Base-by-base conservation (phyloP, 192 early-diverging fungal genomes). In the Coemansia sp. region DNA sequence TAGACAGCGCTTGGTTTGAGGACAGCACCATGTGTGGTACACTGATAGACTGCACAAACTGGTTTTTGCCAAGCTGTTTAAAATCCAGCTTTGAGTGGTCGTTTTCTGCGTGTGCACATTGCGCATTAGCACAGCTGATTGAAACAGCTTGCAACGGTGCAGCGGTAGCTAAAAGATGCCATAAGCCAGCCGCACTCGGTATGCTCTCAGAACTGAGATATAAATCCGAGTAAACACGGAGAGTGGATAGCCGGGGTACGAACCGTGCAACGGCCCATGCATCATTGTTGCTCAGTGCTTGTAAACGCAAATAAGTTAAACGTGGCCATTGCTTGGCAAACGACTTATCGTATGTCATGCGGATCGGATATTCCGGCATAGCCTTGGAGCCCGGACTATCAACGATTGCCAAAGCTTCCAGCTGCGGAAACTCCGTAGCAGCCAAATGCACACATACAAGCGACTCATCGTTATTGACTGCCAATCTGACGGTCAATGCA, bases 251-350 rank as follows among this genome's bases (percentile, higher is more conserved):
- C 3, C 10, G 54, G 10, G 54, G 66, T 10, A 66, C 18, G 16
- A 18, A 48, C 41, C 65, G 55, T 7, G 70, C 49, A 20, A 73
- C 27, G 16, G 54, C 16, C 32, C 24, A 39, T 4, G 68, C 61
- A 3, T 79, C 71, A 4, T 12, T 9, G 43, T 69, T 47, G 45
- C 51, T 38, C 11, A 79, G 53, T 2, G 61, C 37, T 1, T 57
- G 66, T 12, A 69, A 39, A 1, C 32, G 52, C 37, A 81, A 14
- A n/a, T 22, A 45, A 13, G 29, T 13, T 49, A 81, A 24, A 7
- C 27, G 41, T 1, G 65, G 55, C 78, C 78, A 81, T 16, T 41
- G 38, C 7, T 59, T 71, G n/a, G 67, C 23, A 65, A 81, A 68
- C 19, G 68, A 68, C 50, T 61, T 53, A 11, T 54, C 65, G 26